Base-by-base conservation (phyloP, 2,329 filamentous ascomycete species). In the Apiospora aurea region DNA sequence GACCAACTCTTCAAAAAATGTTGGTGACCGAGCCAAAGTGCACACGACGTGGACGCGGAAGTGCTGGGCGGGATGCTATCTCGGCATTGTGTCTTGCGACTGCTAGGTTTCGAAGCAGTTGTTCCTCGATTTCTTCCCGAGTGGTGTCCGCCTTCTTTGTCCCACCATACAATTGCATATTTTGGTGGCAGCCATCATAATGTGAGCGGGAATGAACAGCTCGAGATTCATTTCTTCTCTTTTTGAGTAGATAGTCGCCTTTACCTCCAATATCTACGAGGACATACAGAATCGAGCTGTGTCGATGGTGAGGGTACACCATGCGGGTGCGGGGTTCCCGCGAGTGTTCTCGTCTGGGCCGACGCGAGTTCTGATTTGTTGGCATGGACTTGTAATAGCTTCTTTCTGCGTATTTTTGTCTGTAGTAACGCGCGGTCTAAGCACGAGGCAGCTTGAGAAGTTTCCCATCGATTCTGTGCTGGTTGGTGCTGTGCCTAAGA, bases 1-100 rank as follows among this genome's bases (percentile, higher is more conserved):
- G 7, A 51, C n/a, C n/a, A 51, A 51, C 49, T 24, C 49, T 51
- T 51, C 49, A 51, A 51, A 18, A 51, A 51, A 51, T 51, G 49
- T 51, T 51, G 49, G 49, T 51, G 49, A 51, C 49, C 47, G 47
- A 49, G 21, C 47, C 47, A 49, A 49, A 49, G 21, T 11, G 47
- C 47, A 49, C 47, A 49, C n/a, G 49, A 26, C 49, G 49, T 51
- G 2, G 49, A 26, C 49, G 49, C 24, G 49, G 49, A 51, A 51
- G 49, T 26, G 49, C 49, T 51, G 49, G 49, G n/a, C 49, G 49
- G 49, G 49, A 51, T 51, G 49, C 49, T 51, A 51, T 51, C 49
- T 51, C n/a, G 49, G 49, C 49, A 51, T 51, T 51, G 49, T 51
- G 49, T 51, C 49, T 51, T 51, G 49, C 49, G 49, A 51, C 49